Base-by-base conservation (phyloP, 140 eudicot species). In the Ambrosia hybrid region DNA sequence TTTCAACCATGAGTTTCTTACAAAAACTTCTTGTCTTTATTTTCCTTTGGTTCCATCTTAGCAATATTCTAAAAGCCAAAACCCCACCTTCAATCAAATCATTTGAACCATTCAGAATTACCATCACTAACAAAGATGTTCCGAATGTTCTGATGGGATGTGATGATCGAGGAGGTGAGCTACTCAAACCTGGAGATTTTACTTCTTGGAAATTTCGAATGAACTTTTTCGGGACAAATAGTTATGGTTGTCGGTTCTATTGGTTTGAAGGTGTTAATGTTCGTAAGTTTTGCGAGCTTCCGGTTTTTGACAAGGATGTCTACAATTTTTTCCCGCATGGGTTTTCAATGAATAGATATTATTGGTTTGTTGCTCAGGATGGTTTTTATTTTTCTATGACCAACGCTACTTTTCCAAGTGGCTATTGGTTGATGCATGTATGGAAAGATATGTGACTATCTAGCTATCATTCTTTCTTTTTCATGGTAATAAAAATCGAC, bases 161-260 rank as follows among this genome's bases (percentile, higher is more conserved):
- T 10, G 57, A 67, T 51, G 61, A 39, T 49, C 48, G 30, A 26
- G 59, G 73, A 26, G 45, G 38, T 0, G 48, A 68, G 13, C 17
- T 48, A 30, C 73, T 68, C 7, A 26, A 12, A 52, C 59, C 45
- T 6, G 73, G 73, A 0, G 2, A 51, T 3, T 68, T 13, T 1
- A 48, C 37, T 51, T 68, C 73, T 26, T 68, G 73, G 73, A 68
- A 68, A 51, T 68, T 68, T 33, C 60, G 58, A 48, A 30, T 30
- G 46, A 11, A 68, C 11, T 21, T 51, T 12, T 0, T 10, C 10
- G 17, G 7, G 17, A 49, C 48, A 3, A 49, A 39, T 3, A 33
- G 30, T 49, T 68, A 49, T 51, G 34, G 2, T 26, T 68, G 46
- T 68, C 41, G 59, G 34, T 49, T 49, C 11, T 45, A 67, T 67